Percentiles rank a stretch among this genome's conserved stretches.
These are phyloP conservation scores for Trichoderma sp. DNA, from an alignment of 2,329 filamentous ascomycete species.

Conservation along the genomic window DNA sequence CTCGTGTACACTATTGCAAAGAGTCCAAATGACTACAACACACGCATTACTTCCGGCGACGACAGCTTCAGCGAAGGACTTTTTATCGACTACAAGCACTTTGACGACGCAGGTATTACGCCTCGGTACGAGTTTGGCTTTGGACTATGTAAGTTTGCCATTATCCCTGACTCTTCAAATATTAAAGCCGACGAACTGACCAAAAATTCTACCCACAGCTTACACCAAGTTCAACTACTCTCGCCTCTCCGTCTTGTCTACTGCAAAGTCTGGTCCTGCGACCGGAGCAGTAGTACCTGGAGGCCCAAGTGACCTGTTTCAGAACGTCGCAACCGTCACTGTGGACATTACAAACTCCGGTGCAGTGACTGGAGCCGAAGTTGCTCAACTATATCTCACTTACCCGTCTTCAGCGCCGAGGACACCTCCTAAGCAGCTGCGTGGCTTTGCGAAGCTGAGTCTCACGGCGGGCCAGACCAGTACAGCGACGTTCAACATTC, in stretches of 20 bases:
- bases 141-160: conserved; percentile 55
- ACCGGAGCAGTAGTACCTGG: conserved; percentile 42
- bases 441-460: conserved; percentile 60
- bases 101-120: conserved; percentile 61
- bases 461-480: conserved; percentile 56
- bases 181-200: not conserved
- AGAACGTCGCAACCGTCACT: conserved; percentile 49
- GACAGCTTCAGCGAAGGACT: conserved; percentile 70
- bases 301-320: conserved; percentile 47
- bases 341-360: conserved; percentile 66
- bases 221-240: conserved; percentile 66
- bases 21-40: conserved; percentile 45
- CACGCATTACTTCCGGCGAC: conserved; percentile 32
- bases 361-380: conserved; percentile 45
- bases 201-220: conserved; percentile 41
- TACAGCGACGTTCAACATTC: conserved; percentile 49
- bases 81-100: conserved; percentile 75
- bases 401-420: conserved; percentile 39
- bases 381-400: conserved; percentile 54
- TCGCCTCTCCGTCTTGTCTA: conserved; percentile 32
- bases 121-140: conserved; percentile 74
- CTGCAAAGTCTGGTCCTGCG: conserved; percentile 41
- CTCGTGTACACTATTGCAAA: conserved; percentile 61
- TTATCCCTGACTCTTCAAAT: conserved; percentile 31
- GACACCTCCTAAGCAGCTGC: conserved; percentile 55